Conservation (phyloP, 345 rosid genomes). For the Bretschneidera sinensis region DNA sequence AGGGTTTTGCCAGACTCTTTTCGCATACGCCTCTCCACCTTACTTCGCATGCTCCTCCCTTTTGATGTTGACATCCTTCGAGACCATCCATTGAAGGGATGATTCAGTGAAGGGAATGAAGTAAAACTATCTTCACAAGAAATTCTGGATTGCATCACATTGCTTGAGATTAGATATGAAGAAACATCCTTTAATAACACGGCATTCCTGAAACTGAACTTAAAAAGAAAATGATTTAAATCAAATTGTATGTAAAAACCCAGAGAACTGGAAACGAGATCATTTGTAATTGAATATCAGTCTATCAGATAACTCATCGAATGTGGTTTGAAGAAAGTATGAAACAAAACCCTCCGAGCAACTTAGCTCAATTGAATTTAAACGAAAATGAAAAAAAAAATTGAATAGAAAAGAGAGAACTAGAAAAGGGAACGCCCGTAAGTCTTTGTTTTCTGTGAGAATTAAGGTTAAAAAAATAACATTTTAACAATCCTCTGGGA, state of each 20-base stretch:
- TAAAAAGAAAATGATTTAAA: constrained; percentile 4
- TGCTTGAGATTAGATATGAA: constrained; percentile 12
- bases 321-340: too few species aligned
- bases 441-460: too few species aligned
- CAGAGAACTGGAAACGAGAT: too few species aligned
- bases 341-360: too few species aligned
- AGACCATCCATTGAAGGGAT: constrained; percentile 33
- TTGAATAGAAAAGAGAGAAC: too few species aligned
- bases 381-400: too few species aligned
- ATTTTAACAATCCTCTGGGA: too few species aligned
- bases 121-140: constrained; percentile 15
- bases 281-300: neutral
- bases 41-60: constrained; percentile 92
- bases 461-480: too few species aligned
- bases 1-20: constrained; percentile 86
- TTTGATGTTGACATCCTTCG: constrained; percentile 73
- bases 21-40: constrained; percentile 86
- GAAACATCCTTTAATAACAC: constrained; percentile 21
- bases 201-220: constrained; percentile 34
- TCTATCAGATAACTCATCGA: neutral
- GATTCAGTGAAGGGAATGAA: constrained; percentile 14
- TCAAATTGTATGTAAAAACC: neutral
- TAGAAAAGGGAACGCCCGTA: too few species aligned
- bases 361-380: too few species aligned
- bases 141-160: constrained; percentile 10